phyloP scores from a whole-genome alignment of 106 monocot genomes.

The Allium fistulosum region DNA sequence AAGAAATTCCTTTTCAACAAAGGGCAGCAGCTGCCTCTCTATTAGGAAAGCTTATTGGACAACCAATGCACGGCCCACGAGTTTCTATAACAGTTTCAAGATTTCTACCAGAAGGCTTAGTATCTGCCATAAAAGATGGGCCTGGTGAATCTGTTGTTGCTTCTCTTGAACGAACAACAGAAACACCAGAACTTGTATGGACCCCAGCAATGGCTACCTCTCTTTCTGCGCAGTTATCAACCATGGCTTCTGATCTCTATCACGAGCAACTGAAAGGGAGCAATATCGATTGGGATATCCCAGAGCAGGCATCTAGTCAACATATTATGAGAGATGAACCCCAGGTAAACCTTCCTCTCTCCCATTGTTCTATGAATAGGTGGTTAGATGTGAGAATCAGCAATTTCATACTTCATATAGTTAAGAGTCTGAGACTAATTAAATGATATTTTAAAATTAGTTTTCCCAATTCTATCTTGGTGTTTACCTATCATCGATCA shows the following conservation, averaged over 20 bases:
- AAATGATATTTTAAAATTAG: too few species aligned
- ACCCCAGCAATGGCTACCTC: conserved; percentile 98
- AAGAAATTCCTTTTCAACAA: conserved; percentile 88
- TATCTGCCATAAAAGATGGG: conserved; percentile 84
- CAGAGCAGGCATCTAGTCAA: conserved; percentile 91
- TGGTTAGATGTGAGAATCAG: too few species aligned
- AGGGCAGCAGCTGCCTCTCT: conserved; percentile 94
- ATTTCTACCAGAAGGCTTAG: conserved; percentile 97
- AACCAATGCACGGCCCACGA: conserved; percentile 99
- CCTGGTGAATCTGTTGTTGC: conserved; percentile 92
- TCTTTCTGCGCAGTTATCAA: conserved; percentile 91
- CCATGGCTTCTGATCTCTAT: conserved; percentile 95
- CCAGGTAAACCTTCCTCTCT: conserved; percentile 43
- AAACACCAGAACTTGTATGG: conserved; percentile 99
- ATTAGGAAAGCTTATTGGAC: conserved; percentile 88
- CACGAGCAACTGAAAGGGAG: conserved; percentile 84
- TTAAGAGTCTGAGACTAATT: too few species aligned
- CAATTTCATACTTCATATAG: too few species aligned
- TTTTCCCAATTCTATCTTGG: too few species aligned
- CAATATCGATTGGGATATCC: conserved; percentile 96
- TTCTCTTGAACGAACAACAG: conserved; percentile 87
- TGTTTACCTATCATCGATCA: too few species aligned
- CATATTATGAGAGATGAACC: conserved; percentile 99
- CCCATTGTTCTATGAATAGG: too few species aligned
- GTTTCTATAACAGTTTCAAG: conserved; percentile 92